Evolutionary conservation across 805 yeast genomes (phyloP), one percentile per base, ranked within the genome.

Genomic region (Candida lessepsii): DNA sequence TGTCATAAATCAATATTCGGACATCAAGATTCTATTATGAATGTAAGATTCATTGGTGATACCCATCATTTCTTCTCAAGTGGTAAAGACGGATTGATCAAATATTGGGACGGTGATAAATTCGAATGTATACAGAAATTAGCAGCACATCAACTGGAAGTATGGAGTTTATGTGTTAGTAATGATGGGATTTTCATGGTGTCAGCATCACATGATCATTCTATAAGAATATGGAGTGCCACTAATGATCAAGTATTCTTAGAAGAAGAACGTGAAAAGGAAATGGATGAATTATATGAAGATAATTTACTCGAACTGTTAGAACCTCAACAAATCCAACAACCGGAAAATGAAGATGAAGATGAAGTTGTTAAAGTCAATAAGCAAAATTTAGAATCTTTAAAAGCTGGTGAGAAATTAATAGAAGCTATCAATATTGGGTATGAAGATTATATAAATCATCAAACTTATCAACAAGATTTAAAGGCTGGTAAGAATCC

Each of bases 61-160:
- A 73, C 86, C 10, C 96, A 91, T 58, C 80, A 90, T 60, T 90
- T 93, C 62, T 86, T 93, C 65, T 83, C 95, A 41, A 81, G 87
- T 42, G 83, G 91, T 24, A 93, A 93, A 57, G 99, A 93, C 63
- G 89, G 86, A 10, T 63, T 83, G 44, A 76, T 93, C 41, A 93
- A 93, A 63, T 89, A 88, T 62, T 93, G 99, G 99, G 99, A 93
- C 61, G 99, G 98, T 49, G 95, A 86, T 53, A 93, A 93, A 63
- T 93, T 93, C 61, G 96, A 87, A 52, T 86, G 91, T 61, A 80
- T 93, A 46, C 98, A 93, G 62, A 86, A 84, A 53, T 70, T 93
- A 23, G 74, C 79, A 4, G 76, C 79, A 7, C 98, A 93, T 60
- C 95, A 88, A 44, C 76, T 88, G 42, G 98, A 93, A 65, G 95